Evolutionary conservation across 2,329 filamentous ascomycete species (phyloP).

Genomic region (Sclerotinia glacialis): DNA sequence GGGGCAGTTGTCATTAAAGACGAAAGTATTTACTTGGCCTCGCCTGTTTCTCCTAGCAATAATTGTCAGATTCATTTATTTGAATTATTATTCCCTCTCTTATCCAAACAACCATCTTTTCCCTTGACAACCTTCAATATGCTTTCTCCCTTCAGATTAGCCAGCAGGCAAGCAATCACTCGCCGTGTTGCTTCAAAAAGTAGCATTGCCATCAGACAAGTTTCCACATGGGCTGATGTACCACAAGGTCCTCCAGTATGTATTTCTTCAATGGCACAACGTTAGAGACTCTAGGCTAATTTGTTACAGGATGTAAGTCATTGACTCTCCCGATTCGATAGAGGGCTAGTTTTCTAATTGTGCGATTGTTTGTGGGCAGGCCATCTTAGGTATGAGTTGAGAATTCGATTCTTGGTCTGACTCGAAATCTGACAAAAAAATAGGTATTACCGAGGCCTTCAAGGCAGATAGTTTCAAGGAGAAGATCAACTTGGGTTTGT

Average conservation of each 20-base stretch:
- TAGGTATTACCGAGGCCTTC: slow-evolving; percentile 95
- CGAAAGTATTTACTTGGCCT: slow-evolving; percentile 6
- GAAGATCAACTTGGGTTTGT: slow-evolving; percentile 94
- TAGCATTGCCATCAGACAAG: slow-evolving; percentile 34
- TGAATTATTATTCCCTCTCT: slow-evolving; percentile 6
- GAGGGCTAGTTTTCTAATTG: slow-evolving; percentile 41
- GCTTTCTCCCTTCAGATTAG: slow-evolving; percentile 56
- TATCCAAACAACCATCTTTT: background rate
- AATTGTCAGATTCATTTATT: slow-evolving; percentile 15
- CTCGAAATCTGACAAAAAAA: slow-evolving; percentile 35
- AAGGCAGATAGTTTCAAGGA: slow-evolving; percentile 90
- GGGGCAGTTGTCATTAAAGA: slow-evolving; percentile 14
- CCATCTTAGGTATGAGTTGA: slow-evolving; percentile 66
- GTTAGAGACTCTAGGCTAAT: slow-evolving; percentile 20
- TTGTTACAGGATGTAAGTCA: slow-evolving; percentile 40
- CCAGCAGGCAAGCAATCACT: slow-evolving; percentile 47
- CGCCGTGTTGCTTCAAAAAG: slow-evolving; percentile 32
- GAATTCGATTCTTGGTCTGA: slow-evolving; percentile 23
- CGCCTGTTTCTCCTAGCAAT: slow-evolving; percentile 9
- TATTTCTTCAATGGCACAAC: slow-evolving; percentile 33
- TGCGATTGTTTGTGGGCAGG: slow-evolving; percentile 47
- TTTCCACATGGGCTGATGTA: slow-evolving; percentile 84
- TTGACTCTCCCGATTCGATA: slow-evolving; percentile 8
- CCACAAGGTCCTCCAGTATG: slow-evolving; percentile 91
- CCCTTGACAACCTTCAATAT: slow-evolving; percentile 43